A percentile compares a stretch with the other conserved stretches of the same genome.
Evolutionary conservation across 1,139 yeast species (phyloP).

Genomic region (Suhomyces maxii): DNA sequence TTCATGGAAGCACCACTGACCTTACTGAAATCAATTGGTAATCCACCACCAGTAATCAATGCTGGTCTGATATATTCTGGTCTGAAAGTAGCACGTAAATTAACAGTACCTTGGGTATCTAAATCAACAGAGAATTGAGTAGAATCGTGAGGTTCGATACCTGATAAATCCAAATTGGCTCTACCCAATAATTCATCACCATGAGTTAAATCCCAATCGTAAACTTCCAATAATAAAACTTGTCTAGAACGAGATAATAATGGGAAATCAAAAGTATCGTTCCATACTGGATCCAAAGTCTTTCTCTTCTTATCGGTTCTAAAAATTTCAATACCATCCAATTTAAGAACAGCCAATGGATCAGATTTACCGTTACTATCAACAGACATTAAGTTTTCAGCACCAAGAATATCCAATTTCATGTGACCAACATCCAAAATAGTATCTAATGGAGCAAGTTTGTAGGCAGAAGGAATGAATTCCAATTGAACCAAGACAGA

Average conservation of each 20-base stretch:
- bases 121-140: conserved; percentile 50
- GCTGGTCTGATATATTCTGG: conserved; percentile 71
- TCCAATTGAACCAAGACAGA: conserved; percentile 51
- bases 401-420: conserved; percentile 56
- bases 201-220: conserved; percentile 79
- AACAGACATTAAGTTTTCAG: conserved; percentile 52
- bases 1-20: conserved; percentile 51
- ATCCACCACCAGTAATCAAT: conserved; percentile 42
- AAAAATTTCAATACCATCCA: conserved; percentile 56
- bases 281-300: conserved; percentile 70
- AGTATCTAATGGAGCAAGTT: conserved; percentile 58
- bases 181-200: conserved; percentile 60
- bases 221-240: conserved; percentile 48
- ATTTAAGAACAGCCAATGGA: conserved; percentile 54
- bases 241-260: conserved; percentile 63
- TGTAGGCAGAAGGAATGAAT: conserved; percentile 57
- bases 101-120: conserved; percentile 61
- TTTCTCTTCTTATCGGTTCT: conserved; percentile 64
- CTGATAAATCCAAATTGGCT: conserved; percentile 49
- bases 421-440: conserved; percentile 67
- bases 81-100: conserved; percentile 52
- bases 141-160: conserved; percentile 44
- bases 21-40: conserved; percentile 40
- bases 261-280: conserved; percentile 59
- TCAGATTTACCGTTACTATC: conserved; percentile 78